Percentiles rank a stretch among this genome's conserved stretches.
Evolutionary conservation across 164 flowering plant species (phyloP).

Genomic region (Euptelea pleiosperma): DNA sequence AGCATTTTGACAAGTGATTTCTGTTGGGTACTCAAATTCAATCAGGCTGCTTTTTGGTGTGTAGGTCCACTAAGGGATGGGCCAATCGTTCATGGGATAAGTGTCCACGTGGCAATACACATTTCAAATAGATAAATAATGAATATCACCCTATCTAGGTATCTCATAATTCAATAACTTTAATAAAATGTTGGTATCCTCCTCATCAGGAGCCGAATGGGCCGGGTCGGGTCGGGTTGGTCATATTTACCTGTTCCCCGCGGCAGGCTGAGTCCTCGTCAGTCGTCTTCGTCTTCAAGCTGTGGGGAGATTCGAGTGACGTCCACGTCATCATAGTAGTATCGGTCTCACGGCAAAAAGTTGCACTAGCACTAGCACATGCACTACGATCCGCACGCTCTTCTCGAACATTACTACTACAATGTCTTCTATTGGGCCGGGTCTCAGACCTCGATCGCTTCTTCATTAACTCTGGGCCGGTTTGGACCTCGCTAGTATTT

Average conservation of each 20-base stretch:
- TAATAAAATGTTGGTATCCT: too few relatives aligned
- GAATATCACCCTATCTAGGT: too few relatives aligned
- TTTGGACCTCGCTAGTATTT: conserved; percentile 6
- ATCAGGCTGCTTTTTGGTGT: too few relatives aligned
- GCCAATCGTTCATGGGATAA: too few relatives aligned
- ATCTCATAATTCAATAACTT: too few relatives aligned
- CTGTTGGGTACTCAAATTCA: too few relatives aligned
- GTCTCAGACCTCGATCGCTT: conserved; percentile 30
- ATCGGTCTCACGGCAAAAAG: conserved; percentile 34
- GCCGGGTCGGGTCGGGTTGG: too few relatives aligned
- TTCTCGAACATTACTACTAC: conserved; percentile 3
- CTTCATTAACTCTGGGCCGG: conserved; percentile 3
- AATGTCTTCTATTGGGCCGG: conserved; percentile 10
- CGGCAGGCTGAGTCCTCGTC: conserved; percentile 47
- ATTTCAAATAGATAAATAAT: too few relatives aligned
- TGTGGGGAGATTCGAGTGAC: conserved; percentile 43
- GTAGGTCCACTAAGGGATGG: too few relatives aligned
- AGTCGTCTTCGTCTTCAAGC: conserved; percentile 35
- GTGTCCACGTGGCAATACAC: too few relatives aligned
- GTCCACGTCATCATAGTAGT: conserved; percentile 46
- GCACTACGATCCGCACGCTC: conserved; percentile 21
- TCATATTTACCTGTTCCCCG: conserved; percentile 34
- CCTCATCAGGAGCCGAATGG: too few relatives aligned
- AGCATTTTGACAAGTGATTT: too few relatives aligned
- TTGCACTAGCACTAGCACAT: conserved; percentile 41